A percentile compares a stretch with the other conserved stretches of the same genome.
phyloP scores from a whole-genome alignment of 371 early-diverging fungal species.

The Antonospora locustae region DNA sequence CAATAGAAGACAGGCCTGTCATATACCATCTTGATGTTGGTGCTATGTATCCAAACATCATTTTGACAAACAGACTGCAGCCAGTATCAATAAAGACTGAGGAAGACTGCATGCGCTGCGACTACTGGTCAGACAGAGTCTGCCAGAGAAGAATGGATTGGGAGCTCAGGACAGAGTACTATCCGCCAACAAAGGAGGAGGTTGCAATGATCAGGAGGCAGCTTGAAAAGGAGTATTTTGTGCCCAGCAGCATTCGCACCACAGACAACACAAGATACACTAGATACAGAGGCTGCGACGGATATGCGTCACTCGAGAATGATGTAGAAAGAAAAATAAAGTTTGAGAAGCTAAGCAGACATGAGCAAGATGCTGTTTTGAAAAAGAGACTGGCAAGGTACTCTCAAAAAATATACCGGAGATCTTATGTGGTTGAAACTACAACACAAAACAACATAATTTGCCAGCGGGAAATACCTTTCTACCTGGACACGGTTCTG shows the following conservation, averaged over 20 bases:
- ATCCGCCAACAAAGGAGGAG: slow-evolving; percentile 72
- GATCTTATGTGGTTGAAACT: slow-evolving; percentile 60
- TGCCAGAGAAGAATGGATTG: slow-evolving; percentile 90
- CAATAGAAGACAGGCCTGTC: slow-evolving; percentile 63
- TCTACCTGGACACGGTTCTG: slow-evolving; percentile 89
- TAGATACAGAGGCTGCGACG: slow-evolving; percentile 14
- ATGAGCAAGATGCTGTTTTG: slow-evolving; percentile 62
- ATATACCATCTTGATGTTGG: slow-evolving; percentile 98
- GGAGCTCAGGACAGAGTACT: slow-evolving; percentile 91
- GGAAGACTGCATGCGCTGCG: slow-evolving; percentile 76
- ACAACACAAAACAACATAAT: slow-evolving; percentile 57
- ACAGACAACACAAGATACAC: background rate
- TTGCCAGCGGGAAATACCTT: slow-evolving; percentile 95
- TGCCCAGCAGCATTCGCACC: slow-evolving; percentile 62
- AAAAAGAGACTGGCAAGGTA: slow-evolving; percentile 71
- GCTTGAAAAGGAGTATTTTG: slow-evolving; percentile 66
- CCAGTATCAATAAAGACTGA: slow-evolving; percentile 87
- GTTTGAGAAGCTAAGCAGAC: slow-evolving; percentile 60
- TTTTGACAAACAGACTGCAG: slow-evolving; percentile 90
- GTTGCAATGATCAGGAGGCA: slow-evolving; percentile 74
- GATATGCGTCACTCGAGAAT: slow-evolving; percentile 35
- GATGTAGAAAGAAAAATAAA: slow-evolving; percentile 57
- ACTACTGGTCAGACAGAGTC: slow-evolving; percentile 65
- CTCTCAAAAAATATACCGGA: slow-evolving; percentile 71
- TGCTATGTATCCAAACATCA: slow-evolving; percentile 99